These are phyloP conservation scores for Collybiopsis luxurians DNA, from an alignment of 768 basidiomycete species.

Conservation along the genomic window DNA sequence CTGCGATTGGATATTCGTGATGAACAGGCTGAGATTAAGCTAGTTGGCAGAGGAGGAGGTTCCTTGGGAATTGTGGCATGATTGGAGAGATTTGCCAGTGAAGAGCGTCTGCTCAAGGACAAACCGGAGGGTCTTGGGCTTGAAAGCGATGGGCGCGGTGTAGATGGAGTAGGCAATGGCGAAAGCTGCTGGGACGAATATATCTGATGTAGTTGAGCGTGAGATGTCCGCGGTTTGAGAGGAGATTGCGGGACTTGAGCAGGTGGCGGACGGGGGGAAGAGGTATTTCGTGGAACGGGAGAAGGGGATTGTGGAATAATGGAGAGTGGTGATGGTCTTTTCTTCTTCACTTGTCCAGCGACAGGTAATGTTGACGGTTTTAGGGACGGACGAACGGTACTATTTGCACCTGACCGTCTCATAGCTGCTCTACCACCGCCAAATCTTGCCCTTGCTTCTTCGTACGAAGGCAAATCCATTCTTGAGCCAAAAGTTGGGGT, in stretches of 20 bases:
- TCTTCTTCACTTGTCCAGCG: constrained; percentile 23
- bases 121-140: constrained; percentile 8
- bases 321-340: constrained; percentile 32
- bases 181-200: constrained; percentile 10
- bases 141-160: constrained; percentile 4
- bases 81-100: constrained; percentile 6
- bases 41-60: neutral
- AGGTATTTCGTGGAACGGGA: constrained; percentile 11
- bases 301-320: constrained; percentile 18
- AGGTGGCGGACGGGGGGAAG: constrained; percentile 7
- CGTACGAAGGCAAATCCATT: constrained; percentile 41
- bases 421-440: constrained; percentile 20
- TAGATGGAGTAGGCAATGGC: constrained; percentile 5
- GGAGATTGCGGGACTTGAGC: constrained; percentile 16
- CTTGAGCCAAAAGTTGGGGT: constrained; percentile 64
- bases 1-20: neutral
- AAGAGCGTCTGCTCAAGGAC: constrained; percentile 1
- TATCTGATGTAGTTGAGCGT: constrained; percentile 20
- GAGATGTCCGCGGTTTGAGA: constrained; percentile 18
- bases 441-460: constrained; percentile 41
- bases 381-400: constrained; percentile 11
- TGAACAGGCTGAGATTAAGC: neutral
- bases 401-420: neutral
- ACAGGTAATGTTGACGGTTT: constrained; percentile 22
- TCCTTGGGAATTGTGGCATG: neutral